Percentiles rank a stretch among this genome's conserved stretches.
Evolutionary conservation across 1,284 basidiomycete species (phyloP).

Genomic region (Rhodotorula sp.): DNA sequence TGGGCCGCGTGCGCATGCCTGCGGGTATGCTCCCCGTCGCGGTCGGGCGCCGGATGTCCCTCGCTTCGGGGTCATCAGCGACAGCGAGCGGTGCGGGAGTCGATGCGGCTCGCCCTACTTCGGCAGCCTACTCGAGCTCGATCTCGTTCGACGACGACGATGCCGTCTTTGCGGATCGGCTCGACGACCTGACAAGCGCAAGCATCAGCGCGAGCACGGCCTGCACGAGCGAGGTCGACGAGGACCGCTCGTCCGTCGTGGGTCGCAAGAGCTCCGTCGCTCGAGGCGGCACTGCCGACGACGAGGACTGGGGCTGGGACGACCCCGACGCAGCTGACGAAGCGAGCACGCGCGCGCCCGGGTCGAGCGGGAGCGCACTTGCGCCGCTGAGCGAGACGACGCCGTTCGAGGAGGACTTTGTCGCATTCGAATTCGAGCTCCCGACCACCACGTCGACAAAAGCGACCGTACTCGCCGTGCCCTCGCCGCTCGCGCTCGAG

Average conservation of each 20-base stretch:
- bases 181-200: neutral
- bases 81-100: neutral
- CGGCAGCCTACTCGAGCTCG: slow-evolving; percentile 18
- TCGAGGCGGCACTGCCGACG: neutral
- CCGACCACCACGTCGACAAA: neutral
- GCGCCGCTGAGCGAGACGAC: neutral
- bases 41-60: neutral
- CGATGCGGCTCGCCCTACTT: too few relatives aligned
- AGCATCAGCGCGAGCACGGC: slow-evolving; percentile 26
- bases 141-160: slow-evolving; percentile 40
- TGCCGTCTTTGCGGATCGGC: slow-evolving; percentile 33
- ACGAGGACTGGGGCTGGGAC: slow-evolving; percentile 30
- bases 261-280: neutral
- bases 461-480: neutral
- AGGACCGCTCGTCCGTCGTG: neutral
- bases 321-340: slow-evolving; percentile 4
- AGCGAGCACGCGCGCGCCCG: neutral
- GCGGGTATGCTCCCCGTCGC: slow-evolving; percentile 8
- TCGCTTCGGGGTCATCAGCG: neutral
- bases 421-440: slow-evolving; percentile 18
- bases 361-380: neutral
- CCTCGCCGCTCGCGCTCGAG: slow-evolving; percentile 13
- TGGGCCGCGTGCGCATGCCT: slow-evolving; percentile 18
- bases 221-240: slow-evolving; percentile 31
- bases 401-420: slow-evolving; percentile 33